These are phyloP conservation scores for Microbotryomycetes sp. DNA, from an alignment of 1,284 basidiomycete species.

Conservation along the genomic window DNA sequence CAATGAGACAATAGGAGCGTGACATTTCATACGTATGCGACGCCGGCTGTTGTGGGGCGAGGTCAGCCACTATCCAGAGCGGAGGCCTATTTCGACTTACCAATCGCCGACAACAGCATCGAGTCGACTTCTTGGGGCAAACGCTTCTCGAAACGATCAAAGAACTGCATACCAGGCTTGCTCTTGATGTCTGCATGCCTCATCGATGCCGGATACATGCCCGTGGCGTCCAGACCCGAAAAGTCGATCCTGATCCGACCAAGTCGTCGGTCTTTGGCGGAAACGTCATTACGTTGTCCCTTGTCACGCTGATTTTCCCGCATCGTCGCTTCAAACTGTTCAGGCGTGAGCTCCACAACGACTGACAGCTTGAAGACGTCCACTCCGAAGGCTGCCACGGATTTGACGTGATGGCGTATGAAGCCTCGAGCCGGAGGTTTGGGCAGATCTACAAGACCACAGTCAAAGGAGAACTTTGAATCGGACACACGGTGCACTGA, in stretches of 20 bases:
- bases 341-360: constrained; percentile 52
- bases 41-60: constrained; percentile 11
- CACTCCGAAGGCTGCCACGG: constrained; percentile 71
- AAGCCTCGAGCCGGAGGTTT: constrained; percentile 53
- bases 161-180: constrained; percentile 32
- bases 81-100: neutral
- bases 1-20: too few species aligned
- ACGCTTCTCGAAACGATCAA: constrained; percentile 24
- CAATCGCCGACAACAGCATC: constrained; percentile 33
- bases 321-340: constrained; percentile 33
- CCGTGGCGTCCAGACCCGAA: constrained; percentile 54
- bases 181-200: constrained; percentile 2
- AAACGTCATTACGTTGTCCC: constrained; percentile 27
- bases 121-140: constrained; percentile 32
- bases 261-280: constrained; percentile 50
- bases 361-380: constrained; percentile 66
- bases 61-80: neutral
- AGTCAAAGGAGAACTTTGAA: too few species aligned
- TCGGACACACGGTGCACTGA: neutral
- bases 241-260: constrained; percentile 64
- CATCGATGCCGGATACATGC: constrained; percentile 29
- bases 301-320: constrained; percentile 33
- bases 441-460: constrained; percentile 34
- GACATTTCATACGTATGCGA: constrained; percentile 30
- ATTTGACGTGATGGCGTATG: constrained; percentile 85